Evolutionary conservation across 768 basidiomycete genomes (phyloP), one percentile per base, ranked within the genome.

Genomic region (Suillus decipiens): DNA sequence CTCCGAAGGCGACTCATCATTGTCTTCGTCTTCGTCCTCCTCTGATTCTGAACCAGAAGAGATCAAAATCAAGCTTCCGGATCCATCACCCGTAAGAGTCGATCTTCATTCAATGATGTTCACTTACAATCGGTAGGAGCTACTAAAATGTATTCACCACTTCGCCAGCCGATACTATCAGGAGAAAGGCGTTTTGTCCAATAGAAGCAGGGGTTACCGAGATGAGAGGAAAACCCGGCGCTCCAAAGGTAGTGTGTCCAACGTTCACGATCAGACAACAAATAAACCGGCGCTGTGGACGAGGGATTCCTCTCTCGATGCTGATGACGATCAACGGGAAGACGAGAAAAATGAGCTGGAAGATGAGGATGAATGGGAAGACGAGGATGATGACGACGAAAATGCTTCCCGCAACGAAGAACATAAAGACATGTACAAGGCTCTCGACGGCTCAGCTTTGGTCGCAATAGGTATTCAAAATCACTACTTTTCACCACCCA

Each of bases 401-500:
- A 63, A 67, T 24, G 63, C 47, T 12, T 48, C 55, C 4, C 56
- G 22, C 24, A 50, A 53, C 3, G 68, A 68, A 22, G 9, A 59
- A 24, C 61, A 62, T 61, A 68, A 79, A 65, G 88, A 90, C 66
- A 92, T 93, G 91, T 92, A 92, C 71, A 89, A 83, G 68, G 79
- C 84, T 3, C 79, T 91, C 64, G 88, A 91, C 67, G 91, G 91
- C 5, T 86, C 88, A 11, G 88, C 89, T 4, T 79, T 92, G 50
- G 79, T 92, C 73, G 89, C 85, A 3, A 79, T 93, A 65, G 89
- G 91, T 90, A 39, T 28, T 81, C 75, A 24, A 22, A 54, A 31
- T 31, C 22, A 33, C 6, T 36, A 19, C 37, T 39, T 37, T 24
- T 22, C 39, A 36, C 41, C 17, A 14, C 58, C 31, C 37, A 47